phyloP scores from a whole-genome alignment of 768 basidiomycete species.

The Chalciporus chontae region DNA sequence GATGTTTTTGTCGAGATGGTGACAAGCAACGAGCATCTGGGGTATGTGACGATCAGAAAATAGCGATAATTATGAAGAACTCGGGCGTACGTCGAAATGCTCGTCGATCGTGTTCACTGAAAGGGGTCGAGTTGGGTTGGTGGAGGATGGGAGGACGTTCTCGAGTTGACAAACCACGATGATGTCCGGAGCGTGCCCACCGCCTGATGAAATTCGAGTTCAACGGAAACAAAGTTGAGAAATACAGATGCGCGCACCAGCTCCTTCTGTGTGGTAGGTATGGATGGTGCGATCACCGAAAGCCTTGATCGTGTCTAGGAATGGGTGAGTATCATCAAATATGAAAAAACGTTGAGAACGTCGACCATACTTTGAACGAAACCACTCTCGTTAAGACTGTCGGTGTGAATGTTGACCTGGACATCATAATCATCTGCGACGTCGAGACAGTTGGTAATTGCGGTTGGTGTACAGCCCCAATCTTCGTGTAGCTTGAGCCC shows the following conservation, averaged over 20 bases:
- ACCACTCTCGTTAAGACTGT: slow-evolving; percentile 95
- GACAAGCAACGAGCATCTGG: slow-evolving; percentile 99
- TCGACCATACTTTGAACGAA: slow-evolving; percentile 80
- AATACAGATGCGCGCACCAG: slow-evolving; percentile 46
- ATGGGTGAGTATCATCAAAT: slow-evolving; percentile 3
- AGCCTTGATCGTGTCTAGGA: slow-evolving; percentile 77
- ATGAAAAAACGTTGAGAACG: not conserved
- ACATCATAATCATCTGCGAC: slow-evolving; percentile 92
- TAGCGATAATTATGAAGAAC: not conserved
- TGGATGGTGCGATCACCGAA: slow-evolving; percentile 92
- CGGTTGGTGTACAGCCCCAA: slow-evolving; percentile 89
- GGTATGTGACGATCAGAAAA: slow-evolving; percentile 1
- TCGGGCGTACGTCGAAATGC: slow-evolving; percentile 82
- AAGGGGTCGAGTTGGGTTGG: slow-evolving; percentile 94
- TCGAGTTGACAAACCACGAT: slow-evolving; percentile 90
- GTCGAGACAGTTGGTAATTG: slow-evolving; percentile 71
- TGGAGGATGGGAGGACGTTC: slow-evolving; percentile 94
- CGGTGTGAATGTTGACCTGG: slow-evolving; percentile 93
- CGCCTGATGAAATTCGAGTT: slow-evolving; percentile 44
- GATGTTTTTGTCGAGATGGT: slow-evolving; percentile 89
- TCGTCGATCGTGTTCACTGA: slow-evolving; percentile 91
- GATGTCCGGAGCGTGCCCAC: slow-evolving; percentile 97
- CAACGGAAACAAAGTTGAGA: not conserved
- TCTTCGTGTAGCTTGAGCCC: slow-evolving; percentile 97
- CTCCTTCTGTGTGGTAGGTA: slow-evolving; percentile 96